A percentile compares a stretch with the other conserved stretches of the same genome.
phyloP scores from a whole-genome alignment of 163 green algal species.

The Chlorella variabilis region DNA sequence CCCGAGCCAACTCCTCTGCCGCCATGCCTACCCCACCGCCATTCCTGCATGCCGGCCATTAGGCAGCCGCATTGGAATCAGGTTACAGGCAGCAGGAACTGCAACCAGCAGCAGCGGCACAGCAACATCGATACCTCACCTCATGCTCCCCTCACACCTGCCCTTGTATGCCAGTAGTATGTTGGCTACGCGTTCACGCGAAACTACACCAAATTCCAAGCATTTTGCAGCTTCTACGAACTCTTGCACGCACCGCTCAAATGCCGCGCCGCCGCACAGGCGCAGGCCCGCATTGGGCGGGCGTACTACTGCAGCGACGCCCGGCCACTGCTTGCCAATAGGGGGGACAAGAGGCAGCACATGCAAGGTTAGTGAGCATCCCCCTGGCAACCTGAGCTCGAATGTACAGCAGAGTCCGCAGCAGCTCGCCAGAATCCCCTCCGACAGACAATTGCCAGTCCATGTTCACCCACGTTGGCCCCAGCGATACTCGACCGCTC shows the following conservation, averaged over 20 bases:
- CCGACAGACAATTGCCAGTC: too few species aligned
- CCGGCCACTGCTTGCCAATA: conserved; percentile 77
- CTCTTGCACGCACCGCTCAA: conserved; percentile 90
- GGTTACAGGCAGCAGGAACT: too few species aligned
- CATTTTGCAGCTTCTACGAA: conserved; percentile 80
- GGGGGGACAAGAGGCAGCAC: not conserved
- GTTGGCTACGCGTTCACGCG: conserved; percentile 85
- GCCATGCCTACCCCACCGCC: conserved; percentile 46
- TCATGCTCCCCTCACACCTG: conserved; percentile 39
- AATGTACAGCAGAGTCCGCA: too few species aligned
- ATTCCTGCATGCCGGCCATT: not conserved
- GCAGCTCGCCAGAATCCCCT: too few species aligned
- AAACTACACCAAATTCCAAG: conserved; percentile 75
- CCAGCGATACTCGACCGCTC: conserved; percentile 64
- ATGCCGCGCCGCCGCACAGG: conserved; percentile 91
- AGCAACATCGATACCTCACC: too few species aligned
- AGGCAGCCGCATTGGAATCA: not conserved
- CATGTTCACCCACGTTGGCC: conserved; percentile 4
- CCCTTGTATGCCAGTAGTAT: conserved; percentile 85
- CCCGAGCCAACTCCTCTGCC: conserved; percentile 79
- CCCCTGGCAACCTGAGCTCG: not conserved
- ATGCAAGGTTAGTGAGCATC: not conserved
- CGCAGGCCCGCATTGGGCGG: conserved; percentile 78
- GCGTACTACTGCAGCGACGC: conserved; percentile 47
- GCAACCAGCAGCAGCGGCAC: too few species aligned